A percentile compares a stretch with the other conserved stretches of the same genome.
phyloP scores from a whole-genome alignment of 345 rosid species.

The Brassica incana region DNA sequence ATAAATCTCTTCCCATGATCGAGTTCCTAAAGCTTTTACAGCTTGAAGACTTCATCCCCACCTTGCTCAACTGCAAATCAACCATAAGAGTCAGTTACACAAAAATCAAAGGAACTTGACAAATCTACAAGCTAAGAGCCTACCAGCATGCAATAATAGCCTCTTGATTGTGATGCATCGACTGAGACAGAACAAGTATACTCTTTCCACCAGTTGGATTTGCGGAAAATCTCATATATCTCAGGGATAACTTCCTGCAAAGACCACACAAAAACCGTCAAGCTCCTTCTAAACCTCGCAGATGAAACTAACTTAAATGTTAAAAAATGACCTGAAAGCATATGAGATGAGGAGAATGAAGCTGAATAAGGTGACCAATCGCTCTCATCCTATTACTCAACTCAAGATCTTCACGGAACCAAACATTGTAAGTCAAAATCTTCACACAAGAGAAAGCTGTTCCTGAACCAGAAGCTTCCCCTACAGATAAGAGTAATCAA shows the following conservation, averaged over 20 bases:
- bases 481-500: slow-evolving; percentile 13
- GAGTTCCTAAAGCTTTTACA: slow-evolving; percentile 67
- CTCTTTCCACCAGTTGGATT: slow-evolving; percentile 83
- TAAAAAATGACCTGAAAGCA: slow-evolving; percentile 77
- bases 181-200: slow-evolving; percentile 67
- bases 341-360: slow-evolving; percentile 84
- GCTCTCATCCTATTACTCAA: slow-evolving; percentile 77
- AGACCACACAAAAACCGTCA: slow-evolving; percentile 7
- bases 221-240: slow-evolving; percentile 61
- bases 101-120: neutral
- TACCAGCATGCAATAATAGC: slow-evolving; percentile 88
- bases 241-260: slow-evolving; percentile 82
- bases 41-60: slow-evolving; percentile 67
- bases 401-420: slow-evolving; percentile 96
- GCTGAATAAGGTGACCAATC: slow-evolving; percentile 66
- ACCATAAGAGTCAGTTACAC: neutral
- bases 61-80: slow-evolving; percentile 73
- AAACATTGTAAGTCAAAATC: slow-evolving; percentile 90
- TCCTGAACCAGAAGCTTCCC: slow-evolving; percentile 46
- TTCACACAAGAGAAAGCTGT: slow-evolving; percentile 47
- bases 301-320: neutral
- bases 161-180: slow-evolving; percentile 46
- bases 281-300: neutral
- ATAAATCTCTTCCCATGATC: slow-evolving; percentile 86
- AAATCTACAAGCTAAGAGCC: neutral